Base-by-base conservation (phyloP, 345 rosid genomes). In the Jatropha curcas region DNA sequence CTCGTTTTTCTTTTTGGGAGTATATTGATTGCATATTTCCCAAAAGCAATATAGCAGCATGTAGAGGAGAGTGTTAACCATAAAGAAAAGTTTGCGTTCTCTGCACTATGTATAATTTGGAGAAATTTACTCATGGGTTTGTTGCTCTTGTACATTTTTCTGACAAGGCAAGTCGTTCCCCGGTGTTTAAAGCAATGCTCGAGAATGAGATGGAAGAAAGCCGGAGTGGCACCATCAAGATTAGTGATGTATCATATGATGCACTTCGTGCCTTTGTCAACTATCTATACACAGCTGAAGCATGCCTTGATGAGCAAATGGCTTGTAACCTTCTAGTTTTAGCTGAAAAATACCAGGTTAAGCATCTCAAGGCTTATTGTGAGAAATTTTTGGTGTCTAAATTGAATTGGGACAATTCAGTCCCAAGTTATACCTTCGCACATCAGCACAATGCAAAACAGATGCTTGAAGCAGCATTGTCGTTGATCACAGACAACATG, bases 181-280 rank as follows among this genome's bases (percentile, higher is more conserved):
- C 95, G 0, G 93, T 94, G 51, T 92, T 94, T 62, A 87, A 84
- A 82, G 97, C 97, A 13, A 92, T 94, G 97, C 86, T 90, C 11
- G 89, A 86, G 81, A 92, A 90, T 58, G 97, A 90, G 81, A 94
- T 87, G 98, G 85, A 85, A 71, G 97, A 94, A 74, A 90, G 93
- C 72, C 83, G 80, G 22, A 92, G 97, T 24, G 97, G 97, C 31
- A 90, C 89, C 10, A 90, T 90, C 78, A 92, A 84, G 83, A 92
- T 94, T 64, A 80, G 78, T 20, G 93, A 92, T 34, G 88, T 83
- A 7, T 84, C 95, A 13, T 86, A 85, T 7, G 92, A 90, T 16
- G 88, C 92, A 4, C 92, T 92, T 39, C 89, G 84, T 4, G 65
- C 87, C 24, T 92, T 94, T 35, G 83, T 92, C 27, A 83, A 71